phyloP scores from a whole-genome alignment of 352 stramenopile genomes.

The Phytophthora hibernalis region DNA sequence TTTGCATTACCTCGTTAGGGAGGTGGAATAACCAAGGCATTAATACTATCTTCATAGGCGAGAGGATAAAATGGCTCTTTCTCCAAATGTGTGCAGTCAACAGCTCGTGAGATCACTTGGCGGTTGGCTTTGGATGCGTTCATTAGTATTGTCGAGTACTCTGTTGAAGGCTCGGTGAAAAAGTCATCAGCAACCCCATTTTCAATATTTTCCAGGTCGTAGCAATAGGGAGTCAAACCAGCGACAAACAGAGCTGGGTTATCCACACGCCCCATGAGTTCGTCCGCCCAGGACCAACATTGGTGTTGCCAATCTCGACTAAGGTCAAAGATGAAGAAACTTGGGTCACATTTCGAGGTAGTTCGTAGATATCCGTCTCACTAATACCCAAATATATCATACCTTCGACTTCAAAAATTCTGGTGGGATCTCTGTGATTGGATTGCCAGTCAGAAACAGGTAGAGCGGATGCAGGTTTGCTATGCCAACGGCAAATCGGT shows the following conservation, averaged over 20 bases:
- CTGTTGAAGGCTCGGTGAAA: neutral
- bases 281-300: slow-evolving; percentile 6
- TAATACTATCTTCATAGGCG: slow-evolving; percentile 6
- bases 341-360: slow-evolving; percentile 16
- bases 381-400: slow-evolving; percentile 17
- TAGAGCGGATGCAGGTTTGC: slow-evolving; percentile 17
- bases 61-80: slow-evolving; percentile 7
- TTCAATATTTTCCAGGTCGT: neutral
- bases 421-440: slow-evolving; percentile 21
- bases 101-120: neutral
- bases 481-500: slow-evolving; percentile 14
- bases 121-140: slow-evolving; percentile 8
- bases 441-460: slow-evolving; percentile 32
- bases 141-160: slow-evolving; percentile 16
- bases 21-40: neutral
- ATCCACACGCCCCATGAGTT: neutral
- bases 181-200: neutral
- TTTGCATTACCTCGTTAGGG: neutral
- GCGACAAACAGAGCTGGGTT: neutral
- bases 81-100: neutral
- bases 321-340: neutral
- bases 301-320: neutral
- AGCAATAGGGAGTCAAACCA: neutral
- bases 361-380: slow-evolving; percentile 3
- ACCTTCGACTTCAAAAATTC: slow-evolving; percentile 16